Conservation (phyloP, 441 rosid genomes). For the Corymbia calophylla region DNA sequence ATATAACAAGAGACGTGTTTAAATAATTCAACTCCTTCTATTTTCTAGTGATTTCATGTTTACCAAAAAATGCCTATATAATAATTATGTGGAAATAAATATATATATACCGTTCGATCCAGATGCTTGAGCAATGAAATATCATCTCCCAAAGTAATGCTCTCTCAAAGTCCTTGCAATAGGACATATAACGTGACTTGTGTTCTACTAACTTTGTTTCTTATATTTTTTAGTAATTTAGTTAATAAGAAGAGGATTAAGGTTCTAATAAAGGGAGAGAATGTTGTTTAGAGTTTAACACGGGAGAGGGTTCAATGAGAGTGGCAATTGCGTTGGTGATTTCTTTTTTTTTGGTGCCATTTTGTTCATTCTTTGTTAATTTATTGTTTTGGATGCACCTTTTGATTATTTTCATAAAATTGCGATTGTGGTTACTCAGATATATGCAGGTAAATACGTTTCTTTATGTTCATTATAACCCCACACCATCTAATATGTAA, state of each 20-base stretch:
- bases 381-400: not conserved
- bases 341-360: not conserved
- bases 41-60: not conserved
- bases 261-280: not conserved
- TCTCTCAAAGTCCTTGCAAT: not conserved
- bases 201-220: not conserved
- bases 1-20: not conserved
- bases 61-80: not conserved
- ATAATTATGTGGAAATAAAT: not conserved
- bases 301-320: not conserved
- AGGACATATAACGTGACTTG: not conserved
- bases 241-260: not conserved
- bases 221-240: not conserved
- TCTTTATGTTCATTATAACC: not conserved
- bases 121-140: not conserved
- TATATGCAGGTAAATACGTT: not conserved
- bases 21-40: not conserved
- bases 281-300: not conserved
- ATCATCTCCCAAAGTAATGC: not conserved
- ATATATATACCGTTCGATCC: not conserved
- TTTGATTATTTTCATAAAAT: not conserved
- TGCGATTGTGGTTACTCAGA: not conserved
- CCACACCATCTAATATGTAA: not conserved
- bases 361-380: not conserved
- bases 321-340: not conserved